These are phyloP conservation scores for Gracilaria gracilis DNA, from an alignment of 23 red algal genomes.

Conservation along the genomic window DNA sequence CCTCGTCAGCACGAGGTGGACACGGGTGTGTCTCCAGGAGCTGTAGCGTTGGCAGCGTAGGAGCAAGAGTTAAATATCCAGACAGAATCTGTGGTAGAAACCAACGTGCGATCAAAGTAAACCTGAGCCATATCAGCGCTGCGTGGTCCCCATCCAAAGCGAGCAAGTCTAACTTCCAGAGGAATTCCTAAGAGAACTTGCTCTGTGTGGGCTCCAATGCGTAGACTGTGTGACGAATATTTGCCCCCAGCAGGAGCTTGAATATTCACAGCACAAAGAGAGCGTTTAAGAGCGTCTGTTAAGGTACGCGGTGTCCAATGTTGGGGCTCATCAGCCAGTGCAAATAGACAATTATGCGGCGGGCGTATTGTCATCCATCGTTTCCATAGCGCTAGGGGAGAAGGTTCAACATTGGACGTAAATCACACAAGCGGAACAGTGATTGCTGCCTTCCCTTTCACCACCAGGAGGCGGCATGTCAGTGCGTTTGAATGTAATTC, in stretches of 20 bases:
- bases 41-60: background rate
- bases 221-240: conserved; percentile 18
- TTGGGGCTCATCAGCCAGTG: background rate
- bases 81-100: background rate
- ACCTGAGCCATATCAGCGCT: conserved; percentile 5
- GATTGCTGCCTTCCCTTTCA: background rate
- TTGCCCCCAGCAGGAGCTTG: background rate
- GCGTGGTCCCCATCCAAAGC: conserved; percentile 34
- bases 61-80: conserved; percentile 21
- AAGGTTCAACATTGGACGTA: background rate
- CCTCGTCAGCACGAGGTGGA: background rate
- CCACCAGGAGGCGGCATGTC: background rate
- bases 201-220: conserved; percentile 47
- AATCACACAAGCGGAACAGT: background rate
- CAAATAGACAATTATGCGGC: background rate
- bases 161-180: conserved; percentile 13
- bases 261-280: background rate
- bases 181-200: conserved; percentile 22
- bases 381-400: background rate
- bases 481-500: background rate
- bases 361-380: too few relatives aligned
- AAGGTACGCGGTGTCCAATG: background rate
- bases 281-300: background rate
- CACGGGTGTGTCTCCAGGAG: too few relatives aligned
- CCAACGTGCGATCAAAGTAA: conserved; percentile 43